Conservation (phyloP, 106 monocot species). For the Dactylorhiza incarnata region DNA sequence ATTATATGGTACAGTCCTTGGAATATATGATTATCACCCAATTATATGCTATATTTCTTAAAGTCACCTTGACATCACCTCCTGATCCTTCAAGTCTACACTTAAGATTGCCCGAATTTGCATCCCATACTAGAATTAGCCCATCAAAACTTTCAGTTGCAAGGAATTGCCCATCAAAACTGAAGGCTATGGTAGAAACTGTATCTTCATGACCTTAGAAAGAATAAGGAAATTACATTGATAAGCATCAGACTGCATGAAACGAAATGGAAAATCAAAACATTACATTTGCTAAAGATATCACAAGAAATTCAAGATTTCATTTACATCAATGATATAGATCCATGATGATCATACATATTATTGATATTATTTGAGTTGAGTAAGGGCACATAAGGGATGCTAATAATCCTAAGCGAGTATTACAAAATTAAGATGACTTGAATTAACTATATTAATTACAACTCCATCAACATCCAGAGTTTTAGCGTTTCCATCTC, state of each 20-base stretch:
- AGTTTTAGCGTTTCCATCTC: no score
- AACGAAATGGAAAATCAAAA: not conserved
- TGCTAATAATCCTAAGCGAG: no score
- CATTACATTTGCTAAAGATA: not conserved
- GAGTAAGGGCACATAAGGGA: no score
- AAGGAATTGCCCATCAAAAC: conserved; percentile 67
- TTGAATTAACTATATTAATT: no score
- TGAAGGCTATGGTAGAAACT: conserved; percentile 64
- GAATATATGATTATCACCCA: no score
- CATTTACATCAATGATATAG: not conserved
- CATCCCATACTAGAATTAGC: conserved; percentile 65
- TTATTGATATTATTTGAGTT: no score
- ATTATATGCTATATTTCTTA: no score
- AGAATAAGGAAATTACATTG: not conserved
- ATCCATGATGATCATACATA: not conserved
- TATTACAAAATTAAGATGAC: no score
- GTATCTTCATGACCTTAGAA: conserved; percentile 68
- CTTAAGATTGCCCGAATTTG: conserved; percentile 23
- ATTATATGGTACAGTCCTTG: no score
- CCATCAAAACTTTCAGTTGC: conserved; percentile 92
- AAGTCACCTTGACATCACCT: conserved; percentile 58
- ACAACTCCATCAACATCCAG: no score
- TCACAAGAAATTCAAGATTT: not conserved
- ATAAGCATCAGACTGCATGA: not conserved
- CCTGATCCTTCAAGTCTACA: conserved; percentile 68